Evolutionary conservation across 1,139 yeast species (phyloP), one percentile per base, ranked within the genome.

Genomic region (Suzukiozyma palmioleophila): DNA sequence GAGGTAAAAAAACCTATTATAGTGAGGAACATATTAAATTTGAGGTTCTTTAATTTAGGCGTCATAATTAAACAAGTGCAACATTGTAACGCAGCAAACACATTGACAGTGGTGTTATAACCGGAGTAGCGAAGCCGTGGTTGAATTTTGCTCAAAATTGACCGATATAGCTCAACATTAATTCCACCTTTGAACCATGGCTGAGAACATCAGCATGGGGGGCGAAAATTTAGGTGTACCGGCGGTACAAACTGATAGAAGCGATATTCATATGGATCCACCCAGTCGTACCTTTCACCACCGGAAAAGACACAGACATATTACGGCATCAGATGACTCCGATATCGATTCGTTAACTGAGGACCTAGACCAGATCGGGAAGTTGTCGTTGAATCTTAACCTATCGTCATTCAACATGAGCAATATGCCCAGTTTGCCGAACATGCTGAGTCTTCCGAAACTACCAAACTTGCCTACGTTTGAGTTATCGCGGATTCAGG

Each of bases 361-460:
- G 21, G 75, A 72, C 7, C 53, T 75, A 36, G 78, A 75, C 39
- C 69, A 64, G 46, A 66, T 75, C 12, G 80, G 80, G 1, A 56
- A 57, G 29, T 13, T 33, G 11, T 33, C 36, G 36, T 52, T 67
- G 39, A 61, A 63, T 40, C 43, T 62, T 34, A 54, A 53, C 38
- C 42, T 49, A 32, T 47, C 47, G 39, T 40, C 47, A 36, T 47
- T 60, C 16, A 50, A 50, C 26, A 43, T 60, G 29, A 59, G 57
- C 14, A 55, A 48, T 28, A 37, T 55, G 14, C 48, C 50, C 36
- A 45, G 45, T 32, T 44, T 47, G 39, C 50, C 53, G 28, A 49
- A 46, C 28, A 31, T 43, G 35, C 46, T 52, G 30, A 42, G 46
- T 18, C 45, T 52, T 39, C 36, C 36, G 10, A 33, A 33, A 16